phyloP scores from a whole-genome alignment of 345 rosid species.

The Alliaria petiolata region DNA sequence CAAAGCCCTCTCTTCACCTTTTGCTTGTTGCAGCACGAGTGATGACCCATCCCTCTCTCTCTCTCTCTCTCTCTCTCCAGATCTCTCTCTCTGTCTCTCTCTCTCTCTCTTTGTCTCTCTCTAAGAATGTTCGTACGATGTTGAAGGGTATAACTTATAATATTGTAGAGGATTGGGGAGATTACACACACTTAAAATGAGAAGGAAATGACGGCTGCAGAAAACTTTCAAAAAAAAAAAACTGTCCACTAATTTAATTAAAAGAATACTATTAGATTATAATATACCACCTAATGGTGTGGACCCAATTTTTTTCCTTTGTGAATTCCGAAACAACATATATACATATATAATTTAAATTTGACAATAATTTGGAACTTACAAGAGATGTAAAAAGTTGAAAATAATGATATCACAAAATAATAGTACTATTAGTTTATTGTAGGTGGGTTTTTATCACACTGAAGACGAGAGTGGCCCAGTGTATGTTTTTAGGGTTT shows the following conservation, averaged over 20 bases:
- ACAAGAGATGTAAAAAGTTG: background rate
- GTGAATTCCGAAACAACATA: background rate
- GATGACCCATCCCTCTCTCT: constrained; percentile 65
- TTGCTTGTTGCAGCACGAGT: constrained; percentile 98
- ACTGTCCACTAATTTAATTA: background rate
- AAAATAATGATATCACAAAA: background rate
- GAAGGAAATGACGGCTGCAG: background rate
- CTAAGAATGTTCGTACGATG: constrained; percentile 30
- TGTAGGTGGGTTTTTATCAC: constrained; percentile 22
- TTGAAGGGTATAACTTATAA: constrained; percentile 15
- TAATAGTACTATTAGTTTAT: background rate
- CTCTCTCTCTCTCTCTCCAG: background rate
- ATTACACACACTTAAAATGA: constrained; percentile 18
- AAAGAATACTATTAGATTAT: background rate
- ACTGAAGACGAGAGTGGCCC: constrained; percentile 42
- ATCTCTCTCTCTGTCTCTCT: constrained; percentile 23
- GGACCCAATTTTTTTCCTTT: background rate
- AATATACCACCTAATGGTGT: constrained; percentile 17
- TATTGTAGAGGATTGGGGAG: constrained; percentile 20
- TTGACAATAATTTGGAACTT: background rate
- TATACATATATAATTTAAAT: background rate
- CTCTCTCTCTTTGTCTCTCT: constrained; percentile 19
- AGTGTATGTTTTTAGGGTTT: constrained; percentile 44
- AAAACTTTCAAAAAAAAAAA: background rate
- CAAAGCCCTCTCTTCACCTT: constrained; percentile 97